Percentiles rank a stretch among this genome's conserved stretches.
These are phyloP conservation scores for Fistulina hepatica DNA, from an alignment of 1,284 basidiomycete genomes.

Conservation along the genomic window DNA sequence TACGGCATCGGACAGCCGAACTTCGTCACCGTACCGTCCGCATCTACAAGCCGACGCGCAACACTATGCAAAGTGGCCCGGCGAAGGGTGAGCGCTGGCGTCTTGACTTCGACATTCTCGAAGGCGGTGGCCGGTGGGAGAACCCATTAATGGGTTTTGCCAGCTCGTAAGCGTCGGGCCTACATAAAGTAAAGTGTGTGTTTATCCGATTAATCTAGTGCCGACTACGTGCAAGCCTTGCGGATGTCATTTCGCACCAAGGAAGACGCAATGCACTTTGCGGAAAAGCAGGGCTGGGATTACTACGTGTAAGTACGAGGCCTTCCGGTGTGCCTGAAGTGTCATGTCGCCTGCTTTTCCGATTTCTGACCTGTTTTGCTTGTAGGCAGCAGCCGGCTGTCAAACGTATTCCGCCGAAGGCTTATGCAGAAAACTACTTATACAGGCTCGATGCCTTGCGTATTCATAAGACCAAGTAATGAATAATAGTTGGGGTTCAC, in stretches of 20 bases:
- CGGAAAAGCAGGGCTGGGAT: constrained; percentile 86
- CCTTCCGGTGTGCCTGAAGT: constrained; percentile 5
- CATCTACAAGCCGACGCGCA: constrained; percentile 89
- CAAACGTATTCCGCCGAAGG: constrained; percentile 80
- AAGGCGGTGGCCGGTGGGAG: constrained; percentile 90
- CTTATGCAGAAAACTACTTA: constrained; percentile 85
- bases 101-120: constrained; percentile 89
- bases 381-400: constrained; percentile 57
- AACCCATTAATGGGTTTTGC: constrained; percentile 99
- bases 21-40: constrained; percentile 82
- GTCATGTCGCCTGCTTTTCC: constrained; percentile 2
- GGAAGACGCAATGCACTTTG: constrained; percentile 91
- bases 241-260: constrained; percentile 80
- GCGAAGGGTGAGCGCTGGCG: constrained; percentile 86
- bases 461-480: constrained; percentile 88
- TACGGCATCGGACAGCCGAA: constrained; percentile 44
- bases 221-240: constrained; percentile 96
- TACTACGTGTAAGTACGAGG: constrained; percentile 53
- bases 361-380: constrained; percentile 16
- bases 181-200: background rate
- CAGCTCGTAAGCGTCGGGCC: constrained; percentile 56
- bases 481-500: too few relatives aligned
- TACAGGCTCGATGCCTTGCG: constrained; percentile 78
- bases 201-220: constrained; percentile 37
- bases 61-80: constrained; percentile 91